Base-by-base conservation (phyloP, 2,329 filamentous ascomycete species). In the Diplodia corticola region DNA sequence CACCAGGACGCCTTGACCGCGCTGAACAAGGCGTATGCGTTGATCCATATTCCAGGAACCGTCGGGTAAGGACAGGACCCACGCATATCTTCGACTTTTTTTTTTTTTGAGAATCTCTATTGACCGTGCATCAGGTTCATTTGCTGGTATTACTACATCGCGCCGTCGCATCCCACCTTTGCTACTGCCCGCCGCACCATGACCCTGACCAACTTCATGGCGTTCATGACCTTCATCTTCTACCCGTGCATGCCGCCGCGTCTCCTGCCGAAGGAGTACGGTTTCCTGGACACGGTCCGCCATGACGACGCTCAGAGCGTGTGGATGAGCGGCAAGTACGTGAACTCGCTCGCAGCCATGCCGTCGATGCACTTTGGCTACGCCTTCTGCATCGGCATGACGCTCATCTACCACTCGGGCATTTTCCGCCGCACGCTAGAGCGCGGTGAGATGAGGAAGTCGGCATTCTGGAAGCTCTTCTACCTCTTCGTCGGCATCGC, bases 131-230 rank as follows among this genome's bases (percentile, higher is more conserved):
- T 13, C 69, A 87, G 85, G 65, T 88, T 88, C 73, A 84, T 88
- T 63, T 86, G 83, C 50, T 89, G 85, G 83, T 88, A 86, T 75
- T 89, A 88, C 75, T 85, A 85, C 73, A 81, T 83, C 49, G 85
- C 86, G 3, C 83, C 83, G 4, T 82, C 78, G 1, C 80, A 82
- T 72, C 72, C 77, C 33, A 79, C 78, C 22, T 82, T 81, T 68
- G 76, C 80, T 48, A 71, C 75, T 44, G 79, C 76, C 53, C 80
- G 80, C 65, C 79, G 80, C 15, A 82, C 80, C 37, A 77, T 82
- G 73, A 81, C 79, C 5, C 76, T 85, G 24, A 83, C 82, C 67
- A 85, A 86, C 73, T 81, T 86, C 71, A 75, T 82, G 69, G 81
- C 83, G 55, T 85, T 85, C 72, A 73, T 79, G 60, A 81, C 83